A percentile compares a stretch with the other conserved stretches of the same genome.
These are phyloP conservation scores for Dimocarpus longan DNA, from an alignment of 345 rosid species.

Conservation along the genomic window DNA sequence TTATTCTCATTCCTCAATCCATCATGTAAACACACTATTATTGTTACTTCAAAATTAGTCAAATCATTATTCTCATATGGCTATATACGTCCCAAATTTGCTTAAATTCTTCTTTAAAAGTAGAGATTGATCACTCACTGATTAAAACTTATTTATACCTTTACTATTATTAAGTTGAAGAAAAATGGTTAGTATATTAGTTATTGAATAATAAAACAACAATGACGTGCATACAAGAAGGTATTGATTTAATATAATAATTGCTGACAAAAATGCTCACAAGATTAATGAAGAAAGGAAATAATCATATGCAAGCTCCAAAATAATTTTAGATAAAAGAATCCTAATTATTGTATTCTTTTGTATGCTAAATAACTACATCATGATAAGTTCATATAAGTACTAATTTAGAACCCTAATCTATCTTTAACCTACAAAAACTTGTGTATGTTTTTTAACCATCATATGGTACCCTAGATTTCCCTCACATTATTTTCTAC, in stretches of 20 bases:
- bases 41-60: no score
- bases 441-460: slow-evolving; percentile 8
- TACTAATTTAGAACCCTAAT: neutral
- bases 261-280: neutral
- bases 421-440: neutral
- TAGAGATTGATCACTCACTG: neutral
- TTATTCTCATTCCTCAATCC: no score
- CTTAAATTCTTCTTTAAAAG: neutral
- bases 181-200: no score
- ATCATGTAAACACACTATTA: no score
- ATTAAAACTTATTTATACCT: neutral
- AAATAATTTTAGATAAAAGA: neutral
- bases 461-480: slow-evolving; percentile 9
- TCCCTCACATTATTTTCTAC: slow-evolving; percentile 9
- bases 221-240: neutral
- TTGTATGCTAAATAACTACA: slow-evolving; percentile 15
- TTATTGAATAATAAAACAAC: neutral
- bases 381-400: neutral
- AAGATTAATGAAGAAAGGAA: neutral
- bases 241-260: neutral
- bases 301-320: neutral
- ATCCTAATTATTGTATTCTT: slow-evolving; percentile 7
- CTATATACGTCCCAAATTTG: neutral
- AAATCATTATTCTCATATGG: no score
- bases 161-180: neutral